phyloP scores from a whole-genome alignment of 306 rosid species.

The Castanea crenata region DNA sequence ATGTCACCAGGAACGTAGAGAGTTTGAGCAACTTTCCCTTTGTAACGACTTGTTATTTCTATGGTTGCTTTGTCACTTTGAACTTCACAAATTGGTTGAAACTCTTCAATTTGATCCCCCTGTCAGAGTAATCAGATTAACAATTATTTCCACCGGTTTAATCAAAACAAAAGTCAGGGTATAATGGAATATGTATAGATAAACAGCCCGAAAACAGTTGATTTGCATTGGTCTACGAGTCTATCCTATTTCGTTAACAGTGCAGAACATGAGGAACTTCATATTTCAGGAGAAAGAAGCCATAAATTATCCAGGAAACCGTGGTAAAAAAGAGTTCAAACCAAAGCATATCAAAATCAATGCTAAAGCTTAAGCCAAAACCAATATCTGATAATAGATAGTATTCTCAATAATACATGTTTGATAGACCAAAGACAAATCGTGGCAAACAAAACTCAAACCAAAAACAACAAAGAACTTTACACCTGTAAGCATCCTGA shows the following conservation, averaged over 20 bases:
- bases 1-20: constrained; percentile 76
- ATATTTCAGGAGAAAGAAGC: background rate
- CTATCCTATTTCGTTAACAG: background rate
- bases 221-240: background rate
- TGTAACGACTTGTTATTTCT: constrained; percentile 93
- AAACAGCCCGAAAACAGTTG: background rate
- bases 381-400: background rate
- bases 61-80: constrained; percentile 99
- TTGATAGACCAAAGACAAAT: background rate
- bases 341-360: background rate
- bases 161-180: background rate
- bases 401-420: background rate
- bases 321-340: background rate
- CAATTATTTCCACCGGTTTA: background rate
- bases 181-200: background rate
- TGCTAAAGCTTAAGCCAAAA: background rate
- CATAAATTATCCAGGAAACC: background rate
- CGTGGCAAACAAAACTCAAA: background rate
- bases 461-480: background rate
- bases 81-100: constrained; percentile 94
- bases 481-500: background rate
- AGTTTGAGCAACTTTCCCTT: constrained; percentile 68
- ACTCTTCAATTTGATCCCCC: constrained; percentile 87
- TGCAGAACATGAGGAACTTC: background rate
- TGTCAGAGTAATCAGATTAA: constrained; percentile 31